Percentiles rank a stretch among this genome's conserved stretches.
Evolutionary conservation across 139 green algal genomes (phyloP).

Genomic region (Chlorella sp.): DNA sequence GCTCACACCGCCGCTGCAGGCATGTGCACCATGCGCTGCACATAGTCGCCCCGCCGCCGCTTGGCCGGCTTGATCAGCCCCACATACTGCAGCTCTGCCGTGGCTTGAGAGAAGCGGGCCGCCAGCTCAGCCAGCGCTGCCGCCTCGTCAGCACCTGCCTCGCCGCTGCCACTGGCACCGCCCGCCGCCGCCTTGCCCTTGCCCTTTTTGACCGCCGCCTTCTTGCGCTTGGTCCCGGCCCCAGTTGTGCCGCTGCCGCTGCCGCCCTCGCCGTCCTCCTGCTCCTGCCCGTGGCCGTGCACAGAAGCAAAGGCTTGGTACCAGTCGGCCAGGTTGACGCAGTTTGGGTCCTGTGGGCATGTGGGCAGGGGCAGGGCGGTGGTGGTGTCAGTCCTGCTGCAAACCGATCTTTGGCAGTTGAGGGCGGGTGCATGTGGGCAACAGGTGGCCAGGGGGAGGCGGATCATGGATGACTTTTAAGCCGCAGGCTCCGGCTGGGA

Average conservation of each 20-base stretch:
- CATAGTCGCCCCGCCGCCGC: constrained; percentile 45
- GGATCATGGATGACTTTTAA: no score
- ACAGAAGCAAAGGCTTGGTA: constrained; percentile 46
- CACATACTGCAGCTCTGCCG: constrained; percentile 56
- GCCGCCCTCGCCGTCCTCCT: background rate
- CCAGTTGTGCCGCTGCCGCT: background rate
- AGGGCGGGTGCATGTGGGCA: no score
- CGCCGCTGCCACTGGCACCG: background rate
- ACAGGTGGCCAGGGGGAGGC: no score
- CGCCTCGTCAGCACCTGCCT: background rate
- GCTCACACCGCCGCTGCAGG: constrained; percentile 8
- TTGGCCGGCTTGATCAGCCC: constrained; percentile 52
- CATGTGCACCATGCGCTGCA: constrained; percentile 52
- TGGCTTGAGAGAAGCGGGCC: constrained; percentile 57
- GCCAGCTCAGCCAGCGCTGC: constrained; percentile 31
- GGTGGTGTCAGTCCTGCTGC: background rate
- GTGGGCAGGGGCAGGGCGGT: background rate
- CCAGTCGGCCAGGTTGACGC: constrained; percentile 60
- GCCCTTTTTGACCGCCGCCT: constrained; percentile 11
- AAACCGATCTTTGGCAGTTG: no score
- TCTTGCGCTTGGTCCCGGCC: background rate
- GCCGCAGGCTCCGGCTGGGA: no score
- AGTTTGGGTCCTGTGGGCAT: constrained; percentile 45
- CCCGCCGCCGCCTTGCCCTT: background rate
- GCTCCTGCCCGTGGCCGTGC: background rate